Percentiles rank a stretch among this genome's conserved stretches.
Conservation (phyloP, 1,284 basidiomycete genomes). For the Waitea zeae region DNA sequence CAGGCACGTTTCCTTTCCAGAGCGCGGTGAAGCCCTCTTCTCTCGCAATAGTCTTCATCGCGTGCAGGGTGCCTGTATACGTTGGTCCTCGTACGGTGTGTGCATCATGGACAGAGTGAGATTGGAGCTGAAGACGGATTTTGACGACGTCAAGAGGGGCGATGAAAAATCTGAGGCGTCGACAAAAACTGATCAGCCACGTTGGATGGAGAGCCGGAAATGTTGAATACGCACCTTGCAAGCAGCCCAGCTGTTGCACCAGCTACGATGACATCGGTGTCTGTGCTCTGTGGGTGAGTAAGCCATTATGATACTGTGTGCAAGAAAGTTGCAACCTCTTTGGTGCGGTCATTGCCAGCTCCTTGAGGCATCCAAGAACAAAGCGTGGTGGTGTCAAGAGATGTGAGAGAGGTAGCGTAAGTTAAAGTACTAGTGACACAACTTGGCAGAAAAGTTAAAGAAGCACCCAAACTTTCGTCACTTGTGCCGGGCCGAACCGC, state of each 20-base stretch:
- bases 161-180: neutral
- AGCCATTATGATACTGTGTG: too few species aligned
- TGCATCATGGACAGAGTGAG: neutral
- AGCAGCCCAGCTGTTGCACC: neutral
- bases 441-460: too few species aligned
- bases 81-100: neutral
- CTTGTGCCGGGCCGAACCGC: too few species aligned
- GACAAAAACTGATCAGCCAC: neutral
- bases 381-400: too few species aligned
- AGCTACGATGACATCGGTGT: too few species aligned
- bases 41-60: neutral
- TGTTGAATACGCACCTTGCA: neutral
- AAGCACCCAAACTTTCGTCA: too few species aligned
- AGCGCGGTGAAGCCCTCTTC: neutral
- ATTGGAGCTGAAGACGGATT: neutral
- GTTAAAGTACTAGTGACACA: too few species aligned
- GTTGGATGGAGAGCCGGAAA: neutral
- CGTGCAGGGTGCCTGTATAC: neutral
- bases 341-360: too few species aligned
- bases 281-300: too few species aligned
- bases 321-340: too few species aligned
- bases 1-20: neutral
- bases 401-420: too few species aligned
- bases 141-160: neutral
- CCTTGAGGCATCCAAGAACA: too few species aligned